Evolutionary conservation across 805 yeast species (phyloP), one percentile per base, ranked within the genome.

Genomic region (Pichia thaimueangensis): DNA sequence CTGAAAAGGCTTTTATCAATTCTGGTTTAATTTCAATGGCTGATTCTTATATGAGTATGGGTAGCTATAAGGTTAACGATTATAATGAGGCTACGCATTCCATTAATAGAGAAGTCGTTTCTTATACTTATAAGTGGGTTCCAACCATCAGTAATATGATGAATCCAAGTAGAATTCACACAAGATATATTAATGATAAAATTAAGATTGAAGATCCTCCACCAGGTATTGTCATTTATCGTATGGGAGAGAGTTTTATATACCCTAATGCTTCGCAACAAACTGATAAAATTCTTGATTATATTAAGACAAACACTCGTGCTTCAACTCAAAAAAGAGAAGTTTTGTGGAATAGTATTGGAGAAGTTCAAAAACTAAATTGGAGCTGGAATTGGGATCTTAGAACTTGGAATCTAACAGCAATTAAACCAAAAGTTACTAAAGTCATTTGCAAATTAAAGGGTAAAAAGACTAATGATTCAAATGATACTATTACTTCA

Each of bases 151-250:
- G 61, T 58, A 16, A 37, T n/a, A 43, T 52, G 2, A 29, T 32
- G 4, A 48, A 50, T 38, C 42, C 57, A 22, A 38, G 52, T 20
- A 17, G 20, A 2, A 50, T 57, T 15, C 66, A 62, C 41, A 70
- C 68, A 36, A 36, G 51, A 11, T 54, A 49, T 37, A 50, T 76
- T 41, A 86, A 88, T 59, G 64, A 73, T 3, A 74, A 70, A 11
- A 60, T 87, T 15, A 57, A 66, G 0, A 74, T 88, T 7, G 58
- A 59, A 11, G 84, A 88, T 2, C 95, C 97, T 12, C 96, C 96
- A 23, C 87, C 89, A 1, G 96, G 97, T 29, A 87, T 88, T 11
- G 53, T 87, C 44, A 95, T 88, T 2, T 88, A 80, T 68, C 75
- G 93, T 53, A 85, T 91, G 30, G 66, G 80, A 19, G 96, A 89